Evolutionary conservation across 768 basidiomycete species (phyloP), one percentile per base, ranked within the genome.

Genomic region (Sistotremastrum suecicum): DNA sequence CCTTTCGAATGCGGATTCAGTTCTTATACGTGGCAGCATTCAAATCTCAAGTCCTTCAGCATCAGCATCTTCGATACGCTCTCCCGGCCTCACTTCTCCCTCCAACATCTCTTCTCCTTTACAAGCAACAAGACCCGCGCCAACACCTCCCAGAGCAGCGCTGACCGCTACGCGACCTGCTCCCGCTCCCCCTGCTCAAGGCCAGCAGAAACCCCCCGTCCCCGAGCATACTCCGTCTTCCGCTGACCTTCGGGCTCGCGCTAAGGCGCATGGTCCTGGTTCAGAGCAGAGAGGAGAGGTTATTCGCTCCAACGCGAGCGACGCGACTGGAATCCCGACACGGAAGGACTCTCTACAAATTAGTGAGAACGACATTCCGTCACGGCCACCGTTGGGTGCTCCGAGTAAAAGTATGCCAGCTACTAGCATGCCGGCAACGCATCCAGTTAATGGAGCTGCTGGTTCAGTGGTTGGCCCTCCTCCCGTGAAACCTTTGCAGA

Each of bases 401-500:
- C 75, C 77, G n/a, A 52, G 63, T 10, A 72, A 69, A 54, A 63
- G 66, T 29, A 53, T 58, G 0, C 63, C 68, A 3, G 72, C 77
- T 28, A 69, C 59, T 28, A 51, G 63, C 4, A 57, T 57, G 9
- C 69, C 75, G 9, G 66, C 60, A 9, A 58, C 72, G 3, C 68
- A 72, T 11, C 68, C 72, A 12, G 69, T 62, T 1, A 38, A 58
- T 8, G 74, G 69, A 2, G 56, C 73, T 8, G 71, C 74, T 41
- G 77, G 72, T 9, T 62, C 74, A 3, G 63, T 68, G 3, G 66
- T 60, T 33, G 76, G 74, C 0, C 73, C 80, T 3, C 72, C 76
- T 0, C 68, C 74, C 1, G 76, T 88, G 34, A 80, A 85, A 54
- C 85, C 86, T 0, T 62, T 90, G 48, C 84, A 86, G 57, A 75